phyloP scores from a whole-genome alignment of 192 early-diverging fungal species.

The Backusella liffmaniae region DNA sequence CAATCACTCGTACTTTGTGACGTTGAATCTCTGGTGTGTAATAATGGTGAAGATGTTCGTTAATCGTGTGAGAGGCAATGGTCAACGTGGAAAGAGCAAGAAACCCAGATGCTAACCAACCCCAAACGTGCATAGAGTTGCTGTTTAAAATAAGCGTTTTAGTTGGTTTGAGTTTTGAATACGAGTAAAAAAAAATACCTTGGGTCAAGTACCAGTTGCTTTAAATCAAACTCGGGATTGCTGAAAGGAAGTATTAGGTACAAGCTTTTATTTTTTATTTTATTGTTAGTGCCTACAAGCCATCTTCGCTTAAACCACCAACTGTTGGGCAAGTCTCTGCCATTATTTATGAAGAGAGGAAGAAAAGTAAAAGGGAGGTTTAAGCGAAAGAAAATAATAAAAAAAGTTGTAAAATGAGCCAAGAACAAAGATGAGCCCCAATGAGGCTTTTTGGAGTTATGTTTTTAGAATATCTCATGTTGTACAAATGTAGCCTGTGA shows the following conservation, averaged over 20 bases:
- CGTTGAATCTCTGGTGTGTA: conserved; percentile 20
- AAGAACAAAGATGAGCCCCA: not conserved
- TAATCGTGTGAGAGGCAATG: conserved; percentile 27
- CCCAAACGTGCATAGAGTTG: conserved; percentile 36
- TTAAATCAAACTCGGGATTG: conserved; percentile 31
- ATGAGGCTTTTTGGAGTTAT: not conserved
- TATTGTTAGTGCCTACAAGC: conserved; percentile 15
- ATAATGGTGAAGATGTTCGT: conserved; percentile 24
- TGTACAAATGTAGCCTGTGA: not conserved
- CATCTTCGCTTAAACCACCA: conserved; percentile 23
- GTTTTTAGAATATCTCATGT: not conserved
- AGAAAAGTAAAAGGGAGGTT: not conserved
- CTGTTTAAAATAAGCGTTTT: not conserved
- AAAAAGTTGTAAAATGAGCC: not conserved
- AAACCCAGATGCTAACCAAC: conserved; percentile 33
- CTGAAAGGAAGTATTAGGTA: conserved; percentile 1
- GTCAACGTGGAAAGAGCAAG: conserved; percentile 23
- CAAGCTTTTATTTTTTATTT: not conserved
- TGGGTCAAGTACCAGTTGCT: conserved; percentile 26
- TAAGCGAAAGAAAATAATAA: not conserved
- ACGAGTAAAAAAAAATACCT: not conserved
- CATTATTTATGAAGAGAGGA: not conserved
- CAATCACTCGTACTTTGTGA: conserved; percentile 27
- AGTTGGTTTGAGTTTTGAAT: too few relatives aligned
- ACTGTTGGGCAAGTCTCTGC: conserved; percentile 22